phyloP scores from a whole-genome alignment of 2,329 filamentous ascomycete genomes.

The Byssoonygena ceratinophila region DNA sequence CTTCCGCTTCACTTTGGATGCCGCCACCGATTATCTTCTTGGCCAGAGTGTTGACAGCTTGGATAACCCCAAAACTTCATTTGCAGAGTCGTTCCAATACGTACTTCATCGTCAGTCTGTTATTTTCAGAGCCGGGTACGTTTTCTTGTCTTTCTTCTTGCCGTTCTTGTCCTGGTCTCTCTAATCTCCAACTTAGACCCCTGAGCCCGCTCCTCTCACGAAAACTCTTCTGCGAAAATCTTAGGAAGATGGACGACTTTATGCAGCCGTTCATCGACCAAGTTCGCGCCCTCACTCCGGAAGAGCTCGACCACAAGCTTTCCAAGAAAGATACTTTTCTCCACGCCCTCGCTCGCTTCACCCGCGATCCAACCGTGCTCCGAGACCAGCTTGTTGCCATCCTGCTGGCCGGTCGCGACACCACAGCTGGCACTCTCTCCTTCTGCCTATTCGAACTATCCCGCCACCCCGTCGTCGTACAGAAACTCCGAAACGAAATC shows the following conservation, averaged over 20 bases:
- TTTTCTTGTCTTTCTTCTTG: not conserved
- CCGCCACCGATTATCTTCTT: constrained; percentile 75
- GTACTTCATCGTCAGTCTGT: constrained; percentile 65
- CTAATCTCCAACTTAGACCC: constrained; percentile 35
- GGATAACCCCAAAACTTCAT: constrained; percentile 53
- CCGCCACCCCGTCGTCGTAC: constrained; percentile 55
- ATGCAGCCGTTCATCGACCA: constrained; percentile 67
- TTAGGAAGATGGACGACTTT: constrained; percentile 64
- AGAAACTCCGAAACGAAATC: constrained; percentile 65
- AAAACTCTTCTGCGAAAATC: constrained; percentile 50
- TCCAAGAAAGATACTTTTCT: constrained; percentile 74
- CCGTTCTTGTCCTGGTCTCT: not conserved
- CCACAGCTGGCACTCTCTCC: constrained; percentile 68
- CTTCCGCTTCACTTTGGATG: constrained; percentile 73
- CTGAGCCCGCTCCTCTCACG: constrained; percentile 55
- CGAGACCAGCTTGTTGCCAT: constrained; percentile 77
- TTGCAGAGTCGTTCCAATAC: constrained; percentile 71
- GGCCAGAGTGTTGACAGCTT: constrained; percentile 59
- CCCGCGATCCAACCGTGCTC: constrained; percentile 52
- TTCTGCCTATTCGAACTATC: constrained; percentile 77
- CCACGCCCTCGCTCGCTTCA: constrained; percentile 72
- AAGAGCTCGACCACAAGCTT: constrained; percentile 60
- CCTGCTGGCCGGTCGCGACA: constrained; percentile 71
- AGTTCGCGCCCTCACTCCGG: constrained; percentile 56
- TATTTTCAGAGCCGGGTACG: constrained; percentile 52